phyloP scores from a whole-genome alignment of 768 basidiomycete genomes.

The Tylopilus balloui region DNA sequence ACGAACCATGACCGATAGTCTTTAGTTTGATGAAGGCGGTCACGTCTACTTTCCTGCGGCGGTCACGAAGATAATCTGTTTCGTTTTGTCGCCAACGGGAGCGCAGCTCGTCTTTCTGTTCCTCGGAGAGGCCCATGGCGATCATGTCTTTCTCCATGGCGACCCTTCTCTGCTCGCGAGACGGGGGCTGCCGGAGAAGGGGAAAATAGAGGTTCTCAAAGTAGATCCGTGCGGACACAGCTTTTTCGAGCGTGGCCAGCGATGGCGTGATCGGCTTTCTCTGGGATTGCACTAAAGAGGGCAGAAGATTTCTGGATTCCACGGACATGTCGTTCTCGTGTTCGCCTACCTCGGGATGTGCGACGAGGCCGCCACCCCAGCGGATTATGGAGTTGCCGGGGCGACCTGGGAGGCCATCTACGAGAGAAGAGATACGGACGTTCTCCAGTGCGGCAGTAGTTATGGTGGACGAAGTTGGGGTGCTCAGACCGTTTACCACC shows the following conservation, averaged over 20 bases:
- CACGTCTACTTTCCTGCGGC: slow-evolving; percentile 75
- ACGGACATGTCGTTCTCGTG: slow-evolving; percentile 42
- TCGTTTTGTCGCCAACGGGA: slow-evolving; percentile 83
- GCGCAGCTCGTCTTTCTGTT: slow-evolving; percentile 68
- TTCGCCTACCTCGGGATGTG: slow-evolving; percentile 65
- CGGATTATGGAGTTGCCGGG: slow-evolving; percentile 58
- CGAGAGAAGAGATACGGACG: slow-evolving; percentile 40
- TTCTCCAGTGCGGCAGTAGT: slow-evolving; percentile 77
- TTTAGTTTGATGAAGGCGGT: slow-evolving; percentile 86
- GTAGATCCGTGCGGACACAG: slow-evolving; percentile 87
- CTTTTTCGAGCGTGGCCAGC: slow-evolving; percentile 87
- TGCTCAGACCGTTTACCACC: slow-evolving; percentile 76
- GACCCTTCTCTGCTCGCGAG: slow-evolving; percentile 77
- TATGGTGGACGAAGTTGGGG: slow-evolving; percentile 63
- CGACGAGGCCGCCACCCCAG: slow-evolving; percentile 55
- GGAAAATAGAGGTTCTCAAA: slow-evolving; percentile 91
- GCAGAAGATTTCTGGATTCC: slow-evolving; percentile 19
- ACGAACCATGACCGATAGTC: slow-evolving; percentile 88
- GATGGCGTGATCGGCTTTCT: slow-evolving; percentile 74
- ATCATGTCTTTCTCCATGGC: slow-evolving; percentile 89
- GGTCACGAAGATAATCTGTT: slow-evolving; percentile 83
- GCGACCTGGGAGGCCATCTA: slow-evolving; percentile 47
- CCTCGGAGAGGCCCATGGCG: slow-evolving; percentile 62
- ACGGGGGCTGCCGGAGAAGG: slow-evolving; percentile 77
- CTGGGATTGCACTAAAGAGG: slow-evolving; percentile 36